Conservation (phyloP, 2,329 filamentous ascomycete species). For the Cytospora mali region DNA sequence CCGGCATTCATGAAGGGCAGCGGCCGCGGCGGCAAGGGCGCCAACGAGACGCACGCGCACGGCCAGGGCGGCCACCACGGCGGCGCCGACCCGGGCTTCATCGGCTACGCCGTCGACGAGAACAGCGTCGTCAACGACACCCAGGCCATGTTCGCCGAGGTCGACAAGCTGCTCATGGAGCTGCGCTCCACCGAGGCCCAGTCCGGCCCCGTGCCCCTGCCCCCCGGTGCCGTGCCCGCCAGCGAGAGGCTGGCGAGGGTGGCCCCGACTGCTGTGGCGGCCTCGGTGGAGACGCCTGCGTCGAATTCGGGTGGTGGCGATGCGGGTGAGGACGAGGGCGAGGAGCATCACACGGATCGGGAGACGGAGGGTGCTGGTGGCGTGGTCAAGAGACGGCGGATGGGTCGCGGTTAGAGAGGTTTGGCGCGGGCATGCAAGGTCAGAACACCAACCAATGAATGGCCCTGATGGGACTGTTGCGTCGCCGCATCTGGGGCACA, state of each 20-base stretch:
- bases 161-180: conserved; percentile 75
- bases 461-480: no score
- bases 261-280: conserved; percentile 18
- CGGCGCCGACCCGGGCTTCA: conserved; percentile 48
- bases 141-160: conserved; percentile 84
- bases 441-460: neutral
- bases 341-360: conserved; percentile 19
- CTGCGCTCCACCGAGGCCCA: conserved; percentile 74
- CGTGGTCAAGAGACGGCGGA: conserved; percentile 32
- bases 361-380: conserved; percentile 29
- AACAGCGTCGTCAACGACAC: conserved; percentile 88
- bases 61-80: conserved; percentile 28
- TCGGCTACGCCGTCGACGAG: conserved; percentile 72
- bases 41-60: conserved; percentile 39
- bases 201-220: conserved; percentile 40
- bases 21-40: conserved; percentile 39
- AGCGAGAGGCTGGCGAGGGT: conserved; percentile 27
- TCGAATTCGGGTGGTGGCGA: conserved; percentile 19
- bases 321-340: conserved; percentile 20
- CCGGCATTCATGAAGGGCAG: conserved; percentile 57
- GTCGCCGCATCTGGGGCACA: neutral
- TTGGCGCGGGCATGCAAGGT: neutral
- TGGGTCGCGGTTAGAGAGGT: conserved; percentile 29
- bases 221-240: conserved; percentile 29
- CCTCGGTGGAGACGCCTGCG: conserved; percentile 24